These are phyloP conservation scores for Lignosus rhinocerotis DNA, from an alignment of 1,284 basidiomycete genomes.

Conservation along the genomic window DNA sequence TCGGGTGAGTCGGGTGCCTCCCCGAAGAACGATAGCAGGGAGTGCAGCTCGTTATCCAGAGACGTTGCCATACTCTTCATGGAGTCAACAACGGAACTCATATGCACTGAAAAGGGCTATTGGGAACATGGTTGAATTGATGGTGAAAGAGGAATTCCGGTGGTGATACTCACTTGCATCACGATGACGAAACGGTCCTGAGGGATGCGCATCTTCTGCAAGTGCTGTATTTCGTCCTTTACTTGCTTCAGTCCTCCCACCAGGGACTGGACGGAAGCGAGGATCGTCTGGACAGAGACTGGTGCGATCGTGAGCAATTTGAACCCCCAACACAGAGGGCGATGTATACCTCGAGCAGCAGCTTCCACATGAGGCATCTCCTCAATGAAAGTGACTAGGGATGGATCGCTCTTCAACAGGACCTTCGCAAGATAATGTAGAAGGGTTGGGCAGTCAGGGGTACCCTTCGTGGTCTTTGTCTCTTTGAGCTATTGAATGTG, in stretches of 20 bases:
- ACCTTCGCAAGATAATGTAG: constrained; percentile 84
- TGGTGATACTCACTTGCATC: constrained; percentile 56
- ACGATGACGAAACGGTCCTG: constrained; percentile 65
- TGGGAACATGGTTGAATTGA: not conserved
- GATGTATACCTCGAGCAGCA: constrained; percentile 69
- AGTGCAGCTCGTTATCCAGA: constrained; percentile 60
- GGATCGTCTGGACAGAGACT: constrained; percentile 73
- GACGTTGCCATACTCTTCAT: constrained; percentile 61
- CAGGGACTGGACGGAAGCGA: constrained; percentile 60
- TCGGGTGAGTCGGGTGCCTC: constrained; percentile 63
- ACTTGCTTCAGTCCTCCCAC: constrained; percentile 60
- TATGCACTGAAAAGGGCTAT: constrained; percentile 59
- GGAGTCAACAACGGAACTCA: constrained; percentile 55
- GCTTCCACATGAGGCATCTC: constrained; percentile 83
- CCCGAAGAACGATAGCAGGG: constrained; percentile 71
- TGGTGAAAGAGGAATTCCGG: not conserved
- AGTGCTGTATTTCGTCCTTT: constrained; percentile 52
- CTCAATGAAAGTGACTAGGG: constrained; percentile 73
- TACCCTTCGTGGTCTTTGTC: constrained; percentile 73
- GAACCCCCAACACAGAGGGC: not conserved
- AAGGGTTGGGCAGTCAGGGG: constrained; percentile 76
- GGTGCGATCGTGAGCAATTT: not conserved
- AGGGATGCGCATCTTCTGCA: constrained; percentile 38
- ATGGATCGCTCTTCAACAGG: constrained; percentile 69
- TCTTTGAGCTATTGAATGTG: constrained; percentile 66